Conservation (phyloP, 108 stramenopile species). For the Stephanodiscus minutulus region DNA sequence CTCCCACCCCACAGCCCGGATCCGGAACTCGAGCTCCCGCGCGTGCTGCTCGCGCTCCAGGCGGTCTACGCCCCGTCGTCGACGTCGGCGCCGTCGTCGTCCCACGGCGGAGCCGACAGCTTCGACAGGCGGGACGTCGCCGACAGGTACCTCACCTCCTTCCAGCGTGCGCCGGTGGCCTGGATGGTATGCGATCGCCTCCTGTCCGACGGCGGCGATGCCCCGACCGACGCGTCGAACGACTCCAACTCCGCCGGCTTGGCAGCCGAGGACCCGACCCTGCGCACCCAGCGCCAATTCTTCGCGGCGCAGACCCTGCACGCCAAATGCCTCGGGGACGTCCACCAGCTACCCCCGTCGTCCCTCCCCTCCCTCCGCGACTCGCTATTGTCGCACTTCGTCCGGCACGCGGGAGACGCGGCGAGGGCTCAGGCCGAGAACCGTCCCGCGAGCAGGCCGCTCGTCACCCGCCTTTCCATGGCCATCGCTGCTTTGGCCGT, state of each 20-base stretch:
- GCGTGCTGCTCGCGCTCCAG: constrained; percentile 70
- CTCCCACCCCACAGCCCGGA: constrained; percentile 71
- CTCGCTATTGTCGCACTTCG: constrained; percentile 64
- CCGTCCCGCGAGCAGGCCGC: constrained; percentile 37
- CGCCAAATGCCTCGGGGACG: constrained; percentile 72
- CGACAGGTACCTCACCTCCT: constrained; percentile 77
- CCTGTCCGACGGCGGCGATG: constrained; percentile 26
- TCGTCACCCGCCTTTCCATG: constrained; percentile 79
- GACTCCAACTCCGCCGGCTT: neutral
- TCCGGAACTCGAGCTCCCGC: constrained; percentile 69
- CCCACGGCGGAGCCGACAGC: constrained; percentile 30
- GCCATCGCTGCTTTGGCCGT: constrained; percentile 75
- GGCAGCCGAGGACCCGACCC: constrained; percentile 13
- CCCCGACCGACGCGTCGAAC: no score
- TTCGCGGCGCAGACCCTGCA: constrained; percentile 90
- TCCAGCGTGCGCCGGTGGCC: constrained; percentile 65
- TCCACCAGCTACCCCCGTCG: constrained; percentile 57
- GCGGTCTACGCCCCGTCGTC: constrained; percentile 64
- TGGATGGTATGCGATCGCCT: constrained; percentile 87
- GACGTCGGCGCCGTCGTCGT: neutral
- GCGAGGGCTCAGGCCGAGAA: constrained; percentile 25
- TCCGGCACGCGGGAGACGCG: constrained; percentile 32
- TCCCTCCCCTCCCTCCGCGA: constrained; percentile 68
- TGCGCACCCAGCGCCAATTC: constrained; percentile 70
- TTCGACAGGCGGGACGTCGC: constrained; percentile 73